Base-by-base conservation (phyloP, 768 basidiomycete genomes). In the Phlebiopsis gigantea region DNA sequence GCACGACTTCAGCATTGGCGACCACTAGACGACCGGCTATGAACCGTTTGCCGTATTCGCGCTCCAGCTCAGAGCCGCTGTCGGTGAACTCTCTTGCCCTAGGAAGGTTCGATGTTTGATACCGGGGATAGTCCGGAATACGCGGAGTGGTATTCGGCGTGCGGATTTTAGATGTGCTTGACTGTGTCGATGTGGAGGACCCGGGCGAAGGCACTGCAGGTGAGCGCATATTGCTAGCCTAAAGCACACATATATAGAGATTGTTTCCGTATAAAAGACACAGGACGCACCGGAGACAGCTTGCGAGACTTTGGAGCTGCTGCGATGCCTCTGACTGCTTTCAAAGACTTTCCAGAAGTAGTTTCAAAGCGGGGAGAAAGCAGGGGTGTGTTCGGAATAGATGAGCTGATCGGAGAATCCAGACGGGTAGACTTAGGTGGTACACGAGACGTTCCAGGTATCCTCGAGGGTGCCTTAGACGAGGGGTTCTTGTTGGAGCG, bases 1-100 rank as follows among this genome's bases (percentile, higher is more conserved):
- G 64, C 2, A 63, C 50, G 25, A 65, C 62, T 2, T 54, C 60
- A 25, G 63, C 66, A 46, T 69, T 68, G 1, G 66, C 53, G 5
- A 68, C 63, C 2, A 68, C 60, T 0, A 69, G 61, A 22, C 60
- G 42, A 2, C 65, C 63, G 2, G 57, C 48, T 4, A 57, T 55
- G 2, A 55, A 45, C 15, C 41, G 39, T 9, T 46, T 51, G 4
- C 56, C 53, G 28, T 63, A 61, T n/a, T 57, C 51, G 0, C 62
- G 57, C 28, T 64, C 66, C 1, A 62, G 59, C 53, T 68, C 66
- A 1, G 62, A 66, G 5, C 57, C 64, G 49, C 65, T 65, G 44
- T 68, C 67, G 8, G 39, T 55, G 14, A 14, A 14, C 14, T 34
- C 31, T 34, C 19, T 42, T 5, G 46, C 5, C 14, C 28, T 5